phyloP scores from a whole-genome alignment of 2,329 filamentous ascomycete genomes.

The Pochonia chlamydosporia region DNA sequence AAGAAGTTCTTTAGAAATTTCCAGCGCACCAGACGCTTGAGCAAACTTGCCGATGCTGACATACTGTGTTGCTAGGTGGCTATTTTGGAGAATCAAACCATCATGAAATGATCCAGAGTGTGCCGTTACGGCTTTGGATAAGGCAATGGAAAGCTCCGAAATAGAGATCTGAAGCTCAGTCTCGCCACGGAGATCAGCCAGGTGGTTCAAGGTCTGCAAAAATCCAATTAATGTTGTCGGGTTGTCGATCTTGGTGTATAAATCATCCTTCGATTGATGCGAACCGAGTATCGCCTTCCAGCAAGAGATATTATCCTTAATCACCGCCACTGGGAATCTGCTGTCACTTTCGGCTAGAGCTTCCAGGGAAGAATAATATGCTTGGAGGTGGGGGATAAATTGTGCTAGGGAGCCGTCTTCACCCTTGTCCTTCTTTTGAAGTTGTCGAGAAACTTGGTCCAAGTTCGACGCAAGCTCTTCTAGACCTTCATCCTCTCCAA shows the following conservation, averaged over 20 bases:
- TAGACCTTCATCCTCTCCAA: conserved; percentile 38
- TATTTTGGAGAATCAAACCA: conserved; percentile 38
- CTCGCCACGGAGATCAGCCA: conserved; percentile 45
- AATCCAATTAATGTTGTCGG: conserved; percentile 42
- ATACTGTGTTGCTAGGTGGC: conserved; percentile 46
- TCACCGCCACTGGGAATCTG: conserved; percentile 22
- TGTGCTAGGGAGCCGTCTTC: conserved; percentile 39
- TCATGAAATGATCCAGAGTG: conserved; percentile 26
- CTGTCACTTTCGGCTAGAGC: conserved; percentile 34
- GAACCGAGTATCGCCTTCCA: conserved; percentile 39
- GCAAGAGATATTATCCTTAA: conserved; percentile 30
- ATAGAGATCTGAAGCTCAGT: conserved; percentile 39
- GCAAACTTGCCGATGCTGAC: conserved; percentile 45
- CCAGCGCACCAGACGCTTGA: conserved; percentile 48
- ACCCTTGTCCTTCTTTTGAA: conserved; percentile 30
- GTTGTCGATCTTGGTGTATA: conserved; percentile 43
- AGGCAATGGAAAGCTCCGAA: conserved; percentile 36
- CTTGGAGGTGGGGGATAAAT: conserved; percentile 44
- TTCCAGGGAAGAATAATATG: conserved; percentile 37
- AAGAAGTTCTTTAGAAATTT: conserved; percentile 47
- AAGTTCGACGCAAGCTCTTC: conserved; percentile 33
- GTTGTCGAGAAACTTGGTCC: conserved; percentile 29
- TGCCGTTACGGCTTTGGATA: conserved; percentile 32
- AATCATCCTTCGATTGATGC: conserved; percentile 32
- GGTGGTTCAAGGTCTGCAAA: conserved; percentile 44